phyloP scores from a whole-genome alignment of 176 grass and related monocot species.

The Guadua angustifolia region DNA sequence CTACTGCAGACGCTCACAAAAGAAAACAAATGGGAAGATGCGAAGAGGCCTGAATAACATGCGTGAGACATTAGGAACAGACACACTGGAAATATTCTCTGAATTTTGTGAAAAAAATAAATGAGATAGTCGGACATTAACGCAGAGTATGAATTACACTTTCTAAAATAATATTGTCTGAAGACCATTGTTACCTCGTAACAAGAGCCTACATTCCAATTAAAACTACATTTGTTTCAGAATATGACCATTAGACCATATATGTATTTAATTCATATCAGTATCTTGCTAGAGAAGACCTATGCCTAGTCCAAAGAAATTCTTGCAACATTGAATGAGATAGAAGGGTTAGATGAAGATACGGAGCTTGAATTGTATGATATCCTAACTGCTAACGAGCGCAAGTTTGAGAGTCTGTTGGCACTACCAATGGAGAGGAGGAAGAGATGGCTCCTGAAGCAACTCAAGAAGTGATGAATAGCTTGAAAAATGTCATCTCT shows the following conservation, averaged over 20 bases:
- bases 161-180: neutral
- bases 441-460: no score
- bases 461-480: no score
- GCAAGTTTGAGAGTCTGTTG: no score
- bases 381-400: no score
- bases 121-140: neutral
- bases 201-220: constrained; percentile 14
- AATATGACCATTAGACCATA: neutral
- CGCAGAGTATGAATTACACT: neutral
- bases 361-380: no score
- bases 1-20: neutral
- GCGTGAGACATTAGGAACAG: neutral
- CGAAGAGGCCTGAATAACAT: neutral
- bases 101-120: neutral
- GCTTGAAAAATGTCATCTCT: no score
- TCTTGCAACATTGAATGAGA: no score
- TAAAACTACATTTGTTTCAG: neutral
- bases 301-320: no score
- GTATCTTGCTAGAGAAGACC: neutral
- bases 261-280: constrained; percentile 1
- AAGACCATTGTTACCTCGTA: neutral
- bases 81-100: neutral
- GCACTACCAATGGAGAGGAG: no score
- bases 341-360: no score
- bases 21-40: neutral